Base-by-base conservation (phyloP, 495 filamentous ascomycete species). In the Cairneyella variabilis region DNA sequence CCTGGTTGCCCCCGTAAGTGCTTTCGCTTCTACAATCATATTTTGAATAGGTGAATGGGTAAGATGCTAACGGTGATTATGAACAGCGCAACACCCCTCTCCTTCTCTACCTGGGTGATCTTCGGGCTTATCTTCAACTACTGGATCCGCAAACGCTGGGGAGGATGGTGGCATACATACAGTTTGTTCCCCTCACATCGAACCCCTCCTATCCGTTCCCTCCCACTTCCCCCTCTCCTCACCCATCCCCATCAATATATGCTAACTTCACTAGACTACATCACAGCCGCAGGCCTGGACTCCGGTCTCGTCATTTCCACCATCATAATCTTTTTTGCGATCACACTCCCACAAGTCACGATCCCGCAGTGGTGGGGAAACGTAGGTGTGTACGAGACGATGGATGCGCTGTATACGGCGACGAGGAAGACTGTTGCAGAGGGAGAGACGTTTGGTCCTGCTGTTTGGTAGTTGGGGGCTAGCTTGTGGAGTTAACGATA, bases 91-190 rank as follows among this genome's bases (percentile, higher is more conserved):
- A 84, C 79, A 1, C 83, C 83, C 9, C 71, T 86, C 39, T 85
- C 79, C 59, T 88, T 85, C 59, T 74, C 84, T 8, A 78, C 75
- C 0, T 88, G 84, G 84, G 54, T 25, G 5, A 23, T 39, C 17
- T 51, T 51, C 12, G 54, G 54, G 9, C 22, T 51, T 7, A 61
- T 83, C 2, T 88, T 88, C 71, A 83, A 88, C 58, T 75, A 77
- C 46, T 56, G 73, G n/a, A 66, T 88, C 48, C 73, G 76, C 47
- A 77, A 74, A 21, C 67, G 76, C 2, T 69, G 76, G 51, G 76
- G 80, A 32, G 73, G 71, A 1, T 88, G 84, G 84, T 88, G 84
- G 84, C 77, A 46, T 70, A 80, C 83, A 53, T 89, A 89, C 66
- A n/a, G n/a, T n/a, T n/a, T n/a, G n/a, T n/a, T n/a, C n/a, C n/a